Base-by-base conservation (phyloP, 352 stramenopile genomes). In the Phytophthora hybrid region DNA sequence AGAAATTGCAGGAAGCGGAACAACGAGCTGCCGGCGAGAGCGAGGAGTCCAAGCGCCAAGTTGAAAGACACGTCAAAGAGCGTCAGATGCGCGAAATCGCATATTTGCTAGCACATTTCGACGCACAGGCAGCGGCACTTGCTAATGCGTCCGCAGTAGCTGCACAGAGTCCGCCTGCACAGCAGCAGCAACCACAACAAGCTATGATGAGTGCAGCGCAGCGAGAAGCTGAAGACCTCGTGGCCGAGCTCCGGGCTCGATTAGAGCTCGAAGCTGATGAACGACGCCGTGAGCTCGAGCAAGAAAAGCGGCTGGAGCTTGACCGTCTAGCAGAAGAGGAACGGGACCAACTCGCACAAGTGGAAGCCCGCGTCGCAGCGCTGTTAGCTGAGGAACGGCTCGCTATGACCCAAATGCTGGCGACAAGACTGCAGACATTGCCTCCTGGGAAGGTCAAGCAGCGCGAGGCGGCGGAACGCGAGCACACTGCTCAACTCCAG, bases 231-330 rank as follows among this genome's bases (percentile, higher is more conserved):
- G 73, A 85, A 1, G 82, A 91, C 29, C 63, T 81, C 9, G 58
- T 88, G 2, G 69, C 79, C 37, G 84, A 90, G 34, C 73, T 92
- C 41, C 76, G 82, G 9, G 77, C 77, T 16, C 69, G 81, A 14
- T 62, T 93, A 19, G 77, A 86, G 32, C 68, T 93, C 9, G 82
- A 93, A 49, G 66, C 75, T 9, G 73, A 89, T 26, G 83, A 89
- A 57, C 85, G 78, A 5, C 72, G 83, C 32, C 68, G 59, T 52
- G 71, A 88, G 49, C 70, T 93, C 2, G 31, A 73, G 23, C 34
- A 72, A 10, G 79, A 89, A 14, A 90, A 87, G 41, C 29, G 41
- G 0, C 34, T 58, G n/a, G 71, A 83, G 26, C 56, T 90, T 1
- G 55, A 81, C 47, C 67, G 59, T 8, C 44, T 87, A 7, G 52